These are phyloP conservation scores for Populus hybrid DNA, from an alignment of 441 rosid species.

Conservation along the genomic window DNA sequence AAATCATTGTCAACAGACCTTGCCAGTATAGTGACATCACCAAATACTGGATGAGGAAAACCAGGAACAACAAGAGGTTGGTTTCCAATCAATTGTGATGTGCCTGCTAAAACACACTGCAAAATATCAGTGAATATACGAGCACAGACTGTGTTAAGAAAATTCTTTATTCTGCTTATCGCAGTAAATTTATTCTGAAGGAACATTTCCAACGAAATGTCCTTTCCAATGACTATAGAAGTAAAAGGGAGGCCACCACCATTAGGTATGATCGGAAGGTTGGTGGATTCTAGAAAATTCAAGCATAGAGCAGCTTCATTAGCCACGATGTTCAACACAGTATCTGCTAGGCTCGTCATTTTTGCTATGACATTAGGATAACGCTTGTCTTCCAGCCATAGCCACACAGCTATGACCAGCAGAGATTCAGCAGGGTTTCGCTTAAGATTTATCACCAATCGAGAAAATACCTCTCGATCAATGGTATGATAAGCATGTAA, in stretches of 20 bases:
- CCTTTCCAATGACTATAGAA: conserved; percentile 21
- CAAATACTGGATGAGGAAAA: conserved; percentile 61
- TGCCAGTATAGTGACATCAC: conserved; percentile 34
- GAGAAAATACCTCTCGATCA: conserved; percentile 48
- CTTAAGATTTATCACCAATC: conserved; percentile 31
- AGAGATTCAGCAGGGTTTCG: conserved; percentile 49
- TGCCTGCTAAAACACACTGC: conserved; percentile 17
- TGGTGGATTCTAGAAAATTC: conserved; percentile 21
- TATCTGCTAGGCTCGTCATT: conserved; percentile 27
- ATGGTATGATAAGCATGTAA: conserved; percentile 41
- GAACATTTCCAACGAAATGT: conserved; percentile 34
- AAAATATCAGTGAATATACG: conserved; percentile 51
- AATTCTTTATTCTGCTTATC: conserved; percentile 47
- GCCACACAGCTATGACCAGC: conserved; percentile 54
- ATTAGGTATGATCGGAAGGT: neutral
- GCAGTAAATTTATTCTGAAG: conserved; percentile 39
- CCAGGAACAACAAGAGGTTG: conserved; percentile 43
- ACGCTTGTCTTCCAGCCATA: conserved; percentile 60
- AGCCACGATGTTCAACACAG: conserved; percentile 32
- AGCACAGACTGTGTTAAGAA: conserved; percentile 45
- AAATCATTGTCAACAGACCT: conserved; percentile 13
- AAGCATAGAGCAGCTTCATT: conserved; percentile 44
- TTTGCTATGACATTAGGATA: conserved; percentile 35
- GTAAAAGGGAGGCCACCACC: conserved; percentile 33
- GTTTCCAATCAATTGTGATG: neutral